These are phyloP conservation scores for Adansonia digitata DNA, from an alignment of 345 rosid species.

Conservation along the genomic window DNA sequence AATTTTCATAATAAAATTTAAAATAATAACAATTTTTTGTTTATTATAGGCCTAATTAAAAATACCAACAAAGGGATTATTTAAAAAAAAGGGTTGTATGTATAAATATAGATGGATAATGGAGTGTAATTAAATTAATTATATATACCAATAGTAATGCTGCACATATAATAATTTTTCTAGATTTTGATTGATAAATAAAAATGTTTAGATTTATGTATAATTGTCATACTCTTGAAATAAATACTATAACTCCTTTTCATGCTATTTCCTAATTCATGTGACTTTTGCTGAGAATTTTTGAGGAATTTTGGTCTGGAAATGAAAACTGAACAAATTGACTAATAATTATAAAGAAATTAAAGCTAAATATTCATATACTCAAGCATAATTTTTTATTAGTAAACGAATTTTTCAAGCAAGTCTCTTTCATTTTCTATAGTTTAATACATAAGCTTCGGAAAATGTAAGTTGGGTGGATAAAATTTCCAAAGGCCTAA, in stretches of 20 bases:
- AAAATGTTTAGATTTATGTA: not conserved
- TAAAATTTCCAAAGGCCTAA: not conserved
- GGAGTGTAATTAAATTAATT: too few species aligned
- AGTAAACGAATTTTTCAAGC: not conserved
- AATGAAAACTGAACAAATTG: not conserved
- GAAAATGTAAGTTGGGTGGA: not conserved
- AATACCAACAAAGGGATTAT: slow-evolving; percentile 16
- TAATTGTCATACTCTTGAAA: not conserved
- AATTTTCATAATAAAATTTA: too few species aligned
- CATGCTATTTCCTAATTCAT: not conserved
- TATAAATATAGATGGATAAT: not conserved
- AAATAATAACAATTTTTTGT: too few species aligned
- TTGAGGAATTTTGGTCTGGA: not conserved
- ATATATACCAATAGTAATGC: too few species aligned
- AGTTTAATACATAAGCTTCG: not conserved
- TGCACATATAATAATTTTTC: too few species aligned
- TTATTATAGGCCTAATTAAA: too few species aligned
- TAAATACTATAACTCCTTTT: not conserved
- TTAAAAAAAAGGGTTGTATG: too few species aligned
- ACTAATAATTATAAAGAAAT: not conserved
- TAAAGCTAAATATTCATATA: not conserved
- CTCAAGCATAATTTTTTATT: not conserved
- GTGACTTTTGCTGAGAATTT: not conserved
- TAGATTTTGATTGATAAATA: too few species aligned
- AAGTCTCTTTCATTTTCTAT: not conserved